Evolutionary conservation across 768 basidiomycete species (phyloP), one percentile per base, ranked within the genome.

Genomic region (Naganishia onofrii): DNA sequence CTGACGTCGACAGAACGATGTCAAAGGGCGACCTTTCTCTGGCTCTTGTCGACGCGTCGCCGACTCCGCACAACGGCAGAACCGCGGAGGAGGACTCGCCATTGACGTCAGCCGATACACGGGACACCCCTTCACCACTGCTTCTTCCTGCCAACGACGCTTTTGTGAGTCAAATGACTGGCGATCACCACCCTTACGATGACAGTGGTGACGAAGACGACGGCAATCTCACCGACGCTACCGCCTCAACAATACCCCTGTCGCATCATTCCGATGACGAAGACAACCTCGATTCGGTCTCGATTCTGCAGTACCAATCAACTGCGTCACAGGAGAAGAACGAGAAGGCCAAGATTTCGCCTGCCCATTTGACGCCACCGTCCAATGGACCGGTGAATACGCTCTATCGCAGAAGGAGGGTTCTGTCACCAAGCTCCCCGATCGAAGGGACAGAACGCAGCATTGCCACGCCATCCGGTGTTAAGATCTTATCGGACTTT

Each of bases 341-440:
- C 36, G 38, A n/a, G 23, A 42, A 21, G 17, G 38, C 19, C 29
- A 15, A 36, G 0, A 29, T 54, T 23, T 29, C 65, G 2, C 65
- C 65, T 19, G 5, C 65, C 12, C 48, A 21, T 53, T 4, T 15
- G 19, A 28, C 31, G 19, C 26, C 65, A 32, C 60, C 57, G 21
- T 1, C 60, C 23, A 51, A 52, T 23, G 65, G 48, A 36, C 13
- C 42, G 13, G 48, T 31, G 38, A 66, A 42, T 15, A 63, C 60
- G 21, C 36, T 42, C 9, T 63, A 63, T 34, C 38, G 42, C 26
- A n/a, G 60, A 29, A n/a, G 60, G 46, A 44, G 69, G 26, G 60
- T 70, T 48, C 23, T 70, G 51, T 70, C 69, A 17, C 69, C 69
- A 15, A 70, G 58, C 38, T 65, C 69, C 17, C 69, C 69, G n/a